Evolutionary conservation across 805 yeast genomes (phyloP).

Genomic region (Candida insectorum): DNA sequence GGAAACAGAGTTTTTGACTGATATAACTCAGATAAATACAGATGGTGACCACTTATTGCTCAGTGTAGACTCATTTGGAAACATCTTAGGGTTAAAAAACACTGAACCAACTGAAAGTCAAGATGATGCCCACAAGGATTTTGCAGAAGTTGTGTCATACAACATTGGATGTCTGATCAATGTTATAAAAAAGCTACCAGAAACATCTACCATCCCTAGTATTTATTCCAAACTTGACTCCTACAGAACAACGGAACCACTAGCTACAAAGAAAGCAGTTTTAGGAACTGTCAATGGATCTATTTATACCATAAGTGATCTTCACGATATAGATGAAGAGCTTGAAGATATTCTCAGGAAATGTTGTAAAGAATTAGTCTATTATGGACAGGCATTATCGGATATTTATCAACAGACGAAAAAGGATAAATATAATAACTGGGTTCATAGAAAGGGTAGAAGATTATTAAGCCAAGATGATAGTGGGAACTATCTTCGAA

Average conservation of each 20-base stretch:
- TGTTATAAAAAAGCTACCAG: constrained; percentile 11
- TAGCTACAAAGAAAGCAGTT: constrained; percentile 10
- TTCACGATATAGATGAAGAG: constrained; percentile 13
- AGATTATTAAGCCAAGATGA: constrained; percentile 14
- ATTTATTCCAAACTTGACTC: constrained; percentile 9
- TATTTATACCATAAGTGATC: constrained; percentile 14
- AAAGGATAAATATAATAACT: constrained; percentile 9
- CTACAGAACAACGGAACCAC: background rate
- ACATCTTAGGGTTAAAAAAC: constrained; percentile 13
- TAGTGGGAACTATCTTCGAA: constrained; percentile 10
- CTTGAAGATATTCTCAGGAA: constrained; percentile 10
- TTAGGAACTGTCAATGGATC: constrained; percentile 31
- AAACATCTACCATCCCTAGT: constrained; percentile 1
- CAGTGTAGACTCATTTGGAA: constrained; percentile 29
- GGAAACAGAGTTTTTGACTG: constrained; percentile 5
- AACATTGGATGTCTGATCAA: constrained; percentile 31
- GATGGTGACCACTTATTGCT: constrained; percentile 7
- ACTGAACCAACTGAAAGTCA: background rate
- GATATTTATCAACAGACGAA: constrained; percentile 8
- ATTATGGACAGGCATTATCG: constrained; percentile 7
- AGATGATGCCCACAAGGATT: constrained; percentile 4
- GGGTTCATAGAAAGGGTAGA: constrained; percentile 11
- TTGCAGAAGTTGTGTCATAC: constrained; percentile 12
- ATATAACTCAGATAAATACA: background rate
- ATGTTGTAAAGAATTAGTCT: constrained; percentile 14